A percentile compares a stretch with the other conserved stretches of the same genome.
phyloP scores from a whole-genome alignment of 2,329 filamentous ascomycete species.

The Basipetospora sp. region DNA sequence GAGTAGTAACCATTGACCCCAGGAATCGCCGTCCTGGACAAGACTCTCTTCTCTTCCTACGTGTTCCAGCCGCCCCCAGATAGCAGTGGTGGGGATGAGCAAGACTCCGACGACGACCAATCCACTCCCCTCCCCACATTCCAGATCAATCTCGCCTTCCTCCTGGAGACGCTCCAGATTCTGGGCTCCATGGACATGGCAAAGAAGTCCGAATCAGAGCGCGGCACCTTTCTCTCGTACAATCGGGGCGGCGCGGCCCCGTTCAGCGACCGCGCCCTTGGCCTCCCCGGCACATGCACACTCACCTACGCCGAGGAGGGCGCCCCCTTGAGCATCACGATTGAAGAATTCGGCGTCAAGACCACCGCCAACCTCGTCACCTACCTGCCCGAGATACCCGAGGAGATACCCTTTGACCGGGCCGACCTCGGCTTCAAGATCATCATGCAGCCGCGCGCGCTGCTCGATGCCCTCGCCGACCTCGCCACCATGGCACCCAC shows the following conservation, averaged over 20 bases:
- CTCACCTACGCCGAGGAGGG: conserved; percentile 64
- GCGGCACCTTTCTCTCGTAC: conserved; percentile 46
- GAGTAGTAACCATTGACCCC: conserved; percentile 3
- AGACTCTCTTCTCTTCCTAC: conserved; percentile 76
- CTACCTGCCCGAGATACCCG: conserved; percentile 59
- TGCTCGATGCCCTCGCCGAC: conserved; percentile 59
- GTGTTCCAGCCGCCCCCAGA: conserved; percentile 40
- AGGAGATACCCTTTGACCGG: conserved; percentile 79
- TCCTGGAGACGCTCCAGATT: conserved; percentile 89
- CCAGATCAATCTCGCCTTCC: conserved; percentile 70
- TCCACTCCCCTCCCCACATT: conserved; percentile 49
- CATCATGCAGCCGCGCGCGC: conserved; percentile 69
- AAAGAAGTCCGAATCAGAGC: conserved; percentile 40
- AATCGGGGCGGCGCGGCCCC: conserved; percentile 41
- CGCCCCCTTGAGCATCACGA: conserved; percentile 65
- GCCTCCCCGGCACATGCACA: conserved; percentile 73
- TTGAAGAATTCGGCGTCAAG: conserved; percentile 73
- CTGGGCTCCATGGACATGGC: conserved; percentile 69
- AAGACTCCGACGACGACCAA: conserved; percentile 22
- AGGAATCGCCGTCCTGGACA: conserved; percentile 63
- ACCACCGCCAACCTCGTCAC: conserved; percentile 84
- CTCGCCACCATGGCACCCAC: conserved; percentile 56
- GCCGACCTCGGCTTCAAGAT: conserved; percentile 75
- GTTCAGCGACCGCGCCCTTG: conserved; percentile 70
- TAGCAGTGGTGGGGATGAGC: conserved; percentile 15